phyloP scores from a whole-genome alignment of 306 rosid genomes.

The Calophaca sinica region DNA sequence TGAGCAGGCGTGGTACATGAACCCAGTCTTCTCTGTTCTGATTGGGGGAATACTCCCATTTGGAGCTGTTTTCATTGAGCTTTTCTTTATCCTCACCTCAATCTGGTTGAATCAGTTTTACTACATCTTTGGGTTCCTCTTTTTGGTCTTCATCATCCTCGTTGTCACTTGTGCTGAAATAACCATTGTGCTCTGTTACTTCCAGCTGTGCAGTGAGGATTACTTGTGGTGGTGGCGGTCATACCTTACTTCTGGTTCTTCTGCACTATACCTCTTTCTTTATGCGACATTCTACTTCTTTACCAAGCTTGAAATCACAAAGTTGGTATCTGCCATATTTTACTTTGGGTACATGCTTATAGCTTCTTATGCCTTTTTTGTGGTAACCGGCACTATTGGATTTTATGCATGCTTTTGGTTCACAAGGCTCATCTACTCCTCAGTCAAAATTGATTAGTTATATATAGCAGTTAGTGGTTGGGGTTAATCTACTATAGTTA shows the following conservation, averaged over 20 bases:
- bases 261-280: conserved; percentile 92
- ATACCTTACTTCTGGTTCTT: conserved; percentile 92
- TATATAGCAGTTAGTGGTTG: conserved; percentile 39
- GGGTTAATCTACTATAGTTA: conserved; percentile 43
- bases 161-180: conserved; percentile 93
- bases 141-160: conserved; percentile 91
- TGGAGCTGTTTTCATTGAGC: conserved; percentile 97
- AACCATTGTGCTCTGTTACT: conserved; percentile 94
- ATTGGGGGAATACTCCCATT: conserved; percentile 98
- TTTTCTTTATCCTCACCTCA: conserved; percentile 97
- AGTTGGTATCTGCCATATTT: conserved; percentile 81
- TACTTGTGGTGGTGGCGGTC: conserved; percentile 99
- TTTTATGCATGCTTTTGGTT: conserved; percentile 97
- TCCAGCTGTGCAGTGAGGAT: conserved; percentile 99
- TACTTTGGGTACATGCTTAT: conserved; percentile 97
- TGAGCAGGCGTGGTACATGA: conserved; percentile 99
- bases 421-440: conserved; percentile 97
- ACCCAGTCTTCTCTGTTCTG: conserved; percentile 83
- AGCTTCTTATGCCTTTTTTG: conserved; percentile 93
- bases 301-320: conserved; percentile 98
- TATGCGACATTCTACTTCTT: conserved; percentile 98
- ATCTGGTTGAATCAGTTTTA: conserved; percentile 99
- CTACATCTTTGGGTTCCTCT: conserved; percentile 97
- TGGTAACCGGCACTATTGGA: conserved; percentile 95
- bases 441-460: conserved; percentile 88